Evolutionary conservation across 2,329 filamentous ascomycete genomes (phyloP).

Genomic region (Aspergillus tamarii): DNA sequence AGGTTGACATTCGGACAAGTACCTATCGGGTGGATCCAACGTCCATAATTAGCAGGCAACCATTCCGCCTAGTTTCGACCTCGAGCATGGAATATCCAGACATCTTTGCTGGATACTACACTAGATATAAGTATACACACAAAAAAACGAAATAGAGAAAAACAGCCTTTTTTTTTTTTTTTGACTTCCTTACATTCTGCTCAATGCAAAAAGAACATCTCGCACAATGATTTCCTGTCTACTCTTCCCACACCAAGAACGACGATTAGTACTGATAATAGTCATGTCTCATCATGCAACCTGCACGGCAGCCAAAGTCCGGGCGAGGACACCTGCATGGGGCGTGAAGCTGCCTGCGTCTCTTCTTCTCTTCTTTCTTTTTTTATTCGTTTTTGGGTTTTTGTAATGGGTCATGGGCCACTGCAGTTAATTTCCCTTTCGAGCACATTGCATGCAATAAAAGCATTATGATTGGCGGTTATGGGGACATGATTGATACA

Average conservation of each 20-base stretch:
- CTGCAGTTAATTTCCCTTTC: slow-evolving; percentile 18
- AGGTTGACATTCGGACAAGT: background rate
- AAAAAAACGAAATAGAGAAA: background rate
- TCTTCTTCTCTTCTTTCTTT: background rate
- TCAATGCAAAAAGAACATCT: background rate
- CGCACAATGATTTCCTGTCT: background rate
- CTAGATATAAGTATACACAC: too few relatives aligned
- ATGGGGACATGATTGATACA: background rate
- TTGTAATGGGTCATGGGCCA: slow-evolving; percentile 6
- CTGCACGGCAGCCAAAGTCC: background rate
- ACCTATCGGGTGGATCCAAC: background rate
- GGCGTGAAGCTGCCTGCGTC: background rate
- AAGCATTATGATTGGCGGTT: slow-evolving; percentile 22
- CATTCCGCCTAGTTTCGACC: background rate
- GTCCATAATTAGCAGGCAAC: slow-evolving; percentile 3
- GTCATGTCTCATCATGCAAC: slow-evolving; percentile 4
- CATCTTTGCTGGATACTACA: background rate
- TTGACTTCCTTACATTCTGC: background rate
- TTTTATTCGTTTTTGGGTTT: background rate
- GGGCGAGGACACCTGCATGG: slow-evolving; percentile 4
- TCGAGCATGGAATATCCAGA: background rate
- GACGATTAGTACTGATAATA: background rate
- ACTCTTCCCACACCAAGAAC: background rate
- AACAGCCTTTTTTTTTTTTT: background rate
- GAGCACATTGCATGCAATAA: slow-evolving; percentile 18